Base-by-base conservation (phyloP, 2,329 filamentous ascomycete species). In the Alternaria postmessia region DNA sequence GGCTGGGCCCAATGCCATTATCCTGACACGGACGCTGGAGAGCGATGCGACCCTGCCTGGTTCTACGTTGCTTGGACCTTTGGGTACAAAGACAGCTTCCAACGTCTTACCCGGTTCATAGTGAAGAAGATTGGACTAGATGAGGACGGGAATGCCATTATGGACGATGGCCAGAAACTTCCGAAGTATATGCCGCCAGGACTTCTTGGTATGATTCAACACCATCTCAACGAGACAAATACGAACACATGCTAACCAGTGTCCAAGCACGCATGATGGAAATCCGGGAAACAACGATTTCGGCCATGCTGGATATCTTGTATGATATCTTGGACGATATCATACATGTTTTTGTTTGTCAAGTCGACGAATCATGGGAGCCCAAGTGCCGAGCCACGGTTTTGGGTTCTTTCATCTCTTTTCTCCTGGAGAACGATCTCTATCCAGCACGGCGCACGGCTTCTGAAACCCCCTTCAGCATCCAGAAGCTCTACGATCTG, bases 1-100 rank as follows among this genome's bases (percentile, higher is more conserved):
- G 36, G 42, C 7, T 68, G 65, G 64, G 55, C 60, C 22, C 34
- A 61, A 48, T 42, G 41, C 6, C 51, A 61, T 46, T 44, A 43
- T 42, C 59, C 59, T 11, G 49, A 63, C 44, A 52, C 44, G 8
- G 54, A 39, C 16, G 46, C 56, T 16, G 41, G 42, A 24, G 57
- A 42, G 6, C 24, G 28, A 32, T 59, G 47, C 28, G 24, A 66
- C 30, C 51, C 52, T 6, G 51, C 49, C 38, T 67, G 61, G 63
- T 51, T 66, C 24, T 64, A 64, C 14, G 47, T 66, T 28, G 44
- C 63, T 18, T 67, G 61, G 65, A 66, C 65, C 20, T 66, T 67
- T 34, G 61, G 63, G n/a, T 67, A 65, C 42, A 49, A 57, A 14
- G 61, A 62, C 30, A 66, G 61, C 41, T 66, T 64, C 42, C 47